These are phyloP conservation scores for Cyanidiococcus yangmingshanensis DNA, from an alignment of 23 red algal species.

Conservation along the genomic window DNA sequence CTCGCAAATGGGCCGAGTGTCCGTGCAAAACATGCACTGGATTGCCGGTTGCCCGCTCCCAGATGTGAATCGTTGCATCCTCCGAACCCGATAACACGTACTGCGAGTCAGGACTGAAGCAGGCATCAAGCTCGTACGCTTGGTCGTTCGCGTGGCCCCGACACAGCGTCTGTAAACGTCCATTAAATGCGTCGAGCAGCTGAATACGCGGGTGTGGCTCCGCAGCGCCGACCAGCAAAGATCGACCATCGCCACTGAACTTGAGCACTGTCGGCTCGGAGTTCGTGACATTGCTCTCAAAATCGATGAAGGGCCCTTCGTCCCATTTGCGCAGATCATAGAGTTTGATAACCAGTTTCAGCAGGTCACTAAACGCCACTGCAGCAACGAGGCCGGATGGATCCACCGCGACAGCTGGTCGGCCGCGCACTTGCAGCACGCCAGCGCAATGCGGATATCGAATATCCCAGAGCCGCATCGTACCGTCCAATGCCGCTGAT, in stretches of 20 bases:
- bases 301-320: constrained; percentile 69
- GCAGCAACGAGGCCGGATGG: constrained; percentile 78
- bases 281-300: constrained; percentile 42
- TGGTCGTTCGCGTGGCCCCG: constrained; percentile 44
- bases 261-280: constrained; percentile 53
- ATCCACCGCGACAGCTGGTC: constrained; percentile 66
- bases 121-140: constrained; percentile 46
- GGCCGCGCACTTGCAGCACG: constrained; percentile 33
- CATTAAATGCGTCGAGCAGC: constrained; percentile 77
- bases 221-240: constrained; percentile 55
- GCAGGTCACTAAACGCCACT: constrained; percentile 54
- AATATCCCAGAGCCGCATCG: constrained; percentile 68
- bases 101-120: constrained; percentile 70
- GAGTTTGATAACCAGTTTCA: constrained; percentile 53
- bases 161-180: constrained; percentile 26
- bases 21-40: constrained; percentile 38
- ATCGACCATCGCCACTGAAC: constrained; percentile 70
- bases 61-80: constrained; percentile 54
- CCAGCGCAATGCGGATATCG: constrained; percentile 39
- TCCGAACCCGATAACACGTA: constrained; percentile 70
- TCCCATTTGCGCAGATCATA: constrained; percentile 76
- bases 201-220: constrained; percentile 45
- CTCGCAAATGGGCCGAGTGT: constrained; percentile 18
- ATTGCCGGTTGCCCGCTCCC: constrained; percentile 35
- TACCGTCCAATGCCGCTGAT: constrained; percentile 54